phyloP scores from a whole-genome alignment of 176 grass and related monocot species.

The Avena sativa region DNA sequence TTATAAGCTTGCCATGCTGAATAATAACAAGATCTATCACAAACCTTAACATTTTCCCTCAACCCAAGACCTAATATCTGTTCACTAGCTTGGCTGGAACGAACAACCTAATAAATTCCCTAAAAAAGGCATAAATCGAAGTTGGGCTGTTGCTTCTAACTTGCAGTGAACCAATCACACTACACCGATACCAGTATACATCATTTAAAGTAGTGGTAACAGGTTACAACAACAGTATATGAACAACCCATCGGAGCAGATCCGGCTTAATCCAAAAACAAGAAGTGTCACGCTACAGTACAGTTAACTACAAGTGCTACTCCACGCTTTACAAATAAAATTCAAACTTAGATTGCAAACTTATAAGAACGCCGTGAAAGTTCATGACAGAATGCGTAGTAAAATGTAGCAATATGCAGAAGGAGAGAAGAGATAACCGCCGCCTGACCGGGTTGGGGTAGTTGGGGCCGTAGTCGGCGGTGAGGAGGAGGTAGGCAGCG shows the following conservation, averaged over 20 bases:
- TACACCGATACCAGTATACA: neutral
- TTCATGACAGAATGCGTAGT: neutral
- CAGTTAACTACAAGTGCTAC: neutral
- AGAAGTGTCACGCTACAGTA: neutral
- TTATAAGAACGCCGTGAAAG: neutral
- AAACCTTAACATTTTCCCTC: neutral
- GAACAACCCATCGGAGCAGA: neutral
- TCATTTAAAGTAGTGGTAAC: neutral
- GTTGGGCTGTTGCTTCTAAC: neutral
- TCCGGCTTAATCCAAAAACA: neutral
- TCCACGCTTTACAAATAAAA: neutral
- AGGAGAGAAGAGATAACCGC: neutral
- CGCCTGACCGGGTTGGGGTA: slow-evolving; percentile 49
- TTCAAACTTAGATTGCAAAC: neutral
- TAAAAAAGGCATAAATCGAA: neutral
- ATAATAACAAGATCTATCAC: neutral
- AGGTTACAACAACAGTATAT: neutral
- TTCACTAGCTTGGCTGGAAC: neutral
- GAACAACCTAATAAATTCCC: neutral
- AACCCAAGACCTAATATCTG: neutral
- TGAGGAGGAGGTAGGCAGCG: slow-evolving; percentile 70
- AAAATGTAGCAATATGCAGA: neutral
- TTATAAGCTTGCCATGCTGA: neutral
- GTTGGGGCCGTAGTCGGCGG: slow-evolving; percentile 53
- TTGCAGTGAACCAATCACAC: neutral